These are phyloP conservation scores for Mallotus repandus DNA, from an alignment of 441 rosid genomes.

Conservation along the genomic window DNA sequence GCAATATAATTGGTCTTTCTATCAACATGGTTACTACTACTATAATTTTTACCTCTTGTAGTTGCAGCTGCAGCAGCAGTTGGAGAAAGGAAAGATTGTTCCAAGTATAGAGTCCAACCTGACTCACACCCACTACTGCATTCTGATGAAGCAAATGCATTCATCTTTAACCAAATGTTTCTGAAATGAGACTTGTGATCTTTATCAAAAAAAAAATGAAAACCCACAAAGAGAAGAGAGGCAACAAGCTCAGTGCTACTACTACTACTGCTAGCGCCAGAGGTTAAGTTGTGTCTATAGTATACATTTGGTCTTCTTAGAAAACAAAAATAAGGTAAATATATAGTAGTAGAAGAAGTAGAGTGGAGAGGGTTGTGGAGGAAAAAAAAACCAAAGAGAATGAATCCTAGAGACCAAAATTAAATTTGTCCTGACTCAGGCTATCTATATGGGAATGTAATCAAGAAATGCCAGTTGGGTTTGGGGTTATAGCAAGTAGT, in stretches of 20 bases:
- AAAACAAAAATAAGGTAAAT: neutral
- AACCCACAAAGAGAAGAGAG: neutral
- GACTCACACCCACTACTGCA: slow-evolving; percentile 86
- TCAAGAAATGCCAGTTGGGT: slow-evolving; percentile 47
- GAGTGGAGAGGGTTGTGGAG: neutral
- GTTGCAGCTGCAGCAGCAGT: slow-evolving; percentile 23
- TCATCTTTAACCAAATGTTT: slow-evolving; percentile 26
- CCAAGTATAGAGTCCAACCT: slow-evolving; percentile 93
- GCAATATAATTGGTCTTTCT: neutral
- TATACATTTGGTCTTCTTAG: neutral
- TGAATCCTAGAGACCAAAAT: slow-evolving; percentile 27
- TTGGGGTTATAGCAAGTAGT: slow-evolving; percentile 10
- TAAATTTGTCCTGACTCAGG: slow-evolving; percentile 33
- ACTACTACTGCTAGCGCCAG: neutral
- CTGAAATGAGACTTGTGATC: neutral
- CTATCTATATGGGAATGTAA: slow-evolving; percentile 30
- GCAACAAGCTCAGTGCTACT: neutral
- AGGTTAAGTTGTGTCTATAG: neutral
- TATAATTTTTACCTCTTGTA: slow-evolving; percentile 17
- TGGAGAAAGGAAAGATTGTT: slow-evolving; percentile 57
- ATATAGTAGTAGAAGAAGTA: neutral
- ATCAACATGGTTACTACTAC: slow-evolving; percentile 8
- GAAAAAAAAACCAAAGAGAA: slow-evolving; percentile 28
- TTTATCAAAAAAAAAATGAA: neutral
- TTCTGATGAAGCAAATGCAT: slow-evolving; percentile 51